Evolutionary conservation across 306 rosid genomes (phyloP).

Genomic region (Ormosia semicastrata): DNA sequence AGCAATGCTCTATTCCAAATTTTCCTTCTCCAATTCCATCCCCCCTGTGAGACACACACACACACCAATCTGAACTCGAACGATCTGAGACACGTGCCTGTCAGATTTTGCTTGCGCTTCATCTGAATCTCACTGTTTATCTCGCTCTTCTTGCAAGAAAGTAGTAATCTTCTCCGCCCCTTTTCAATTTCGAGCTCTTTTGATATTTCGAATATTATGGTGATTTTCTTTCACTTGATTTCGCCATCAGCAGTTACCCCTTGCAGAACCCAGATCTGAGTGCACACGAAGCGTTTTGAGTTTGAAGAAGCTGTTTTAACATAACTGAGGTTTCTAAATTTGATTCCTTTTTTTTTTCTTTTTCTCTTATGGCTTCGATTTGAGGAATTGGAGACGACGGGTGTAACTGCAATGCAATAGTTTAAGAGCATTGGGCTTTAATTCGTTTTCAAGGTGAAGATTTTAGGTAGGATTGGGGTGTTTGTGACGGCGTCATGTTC

Average conservation of each 20-base stretch:
- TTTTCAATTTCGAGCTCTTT: neutral
- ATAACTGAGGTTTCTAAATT: conserved; percentile 12
- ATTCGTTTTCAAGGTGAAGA: neutral
- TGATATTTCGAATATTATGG: neutral
- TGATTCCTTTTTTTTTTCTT: neutral
- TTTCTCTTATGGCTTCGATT: neutral
- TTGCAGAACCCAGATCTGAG: conserved; percentile 36
- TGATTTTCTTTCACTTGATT: neutral
- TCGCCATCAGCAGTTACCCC: neutral
- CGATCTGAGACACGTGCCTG: too few species aligned
- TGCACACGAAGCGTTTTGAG: neutral
- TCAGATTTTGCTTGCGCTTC: neutral
- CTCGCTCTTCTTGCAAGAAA: neutral
- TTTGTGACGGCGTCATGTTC: conserved; percentile 51
- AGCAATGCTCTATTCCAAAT: too few species aligned
- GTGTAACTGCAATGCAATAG: neutral
- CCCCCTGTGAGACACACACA: too few species aligned
- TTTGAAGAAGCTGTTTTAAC: neutral
- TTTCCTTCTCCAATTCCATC: too few species aligned
- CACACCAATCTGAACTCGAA: too few species aligned
- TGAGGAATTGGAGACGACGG: neutral
- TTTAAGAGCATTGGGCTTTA: neutral
- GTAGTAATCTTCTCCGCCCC: neutral
- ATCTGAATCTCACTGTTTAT: neutral
- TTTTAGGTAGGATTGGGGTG: conserved; percentile 8